These are phyloP conservation scores for Xylaria nigripes DNA, from an alignment of 495 filamentous ascomycete genomes.

Conservation along the genomic window DNA sequence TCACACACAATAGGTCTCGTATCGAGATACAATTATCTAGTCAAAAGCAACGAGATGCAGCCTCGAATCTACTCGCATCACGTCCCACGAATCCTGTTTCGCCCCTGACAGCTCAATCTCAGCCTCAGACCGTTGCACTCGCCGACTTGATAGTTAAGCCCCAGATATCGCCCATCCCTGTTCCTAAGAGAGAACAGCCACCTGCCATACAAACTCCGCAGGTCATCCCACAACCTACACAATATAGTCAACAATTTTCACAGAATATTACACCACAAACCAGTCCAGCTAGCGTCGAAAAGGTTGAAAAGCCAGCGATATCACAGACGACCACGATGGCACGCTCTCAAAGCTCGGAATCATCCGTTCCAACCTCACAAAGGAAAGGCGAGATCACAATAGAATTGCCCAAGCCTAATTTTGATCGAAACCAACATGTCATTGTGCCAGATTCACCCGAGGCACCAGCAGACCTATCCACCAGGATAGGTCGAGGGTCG, in stretches of 20 bases:
- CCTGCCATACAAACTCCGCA: slow-evolving; percentile 2
- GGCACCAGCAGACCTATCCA: slow-evolving; percentile 32
- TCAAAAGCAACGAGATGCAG: slow-evolving; percentile 18
- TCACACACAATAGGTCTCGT: slow-evolving; percentile 21
- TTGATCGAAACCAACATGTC: slow-evolving; percentile 35
- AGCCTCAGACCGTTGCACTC: slow-evolving; percentile 24
- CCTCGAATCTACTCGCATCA: slow-evolving; percentile 11
- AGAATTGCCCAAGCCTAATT: slow-evolving; percentile 28
- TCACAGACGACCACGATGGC: background rate
- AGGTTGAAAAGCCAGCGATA: slow-evolving; percentile 6
- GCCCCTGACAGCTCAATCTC: slow-evolving; percentile 12
- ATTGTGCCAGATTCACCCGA: slow-evolving; percentile 35
- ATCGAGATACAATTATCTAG: slow-evolving; percentile 26
- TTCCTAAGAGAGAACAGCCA: slow-evolving; percentile 7
- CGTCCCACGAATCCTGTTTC: slow-evolving; percentile 3
- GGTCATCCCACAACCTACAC: slow-evolving; percentile 9
- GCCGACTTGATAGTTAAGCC: slow-evolving; percentile 24
- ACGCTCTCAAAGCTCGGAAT: background rate
- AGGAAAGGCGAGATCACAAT: slow-evolving; percentile 25
- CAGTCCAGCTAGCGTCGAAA: background rate
- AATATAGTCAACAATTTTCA: background rate
- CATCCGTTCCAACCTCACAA: slow-evolving; percentile 5
- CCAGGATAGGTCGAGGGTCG: slow-evolving; percentile 35
- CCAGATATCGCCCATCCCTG: slow-evolving; percentile 7
- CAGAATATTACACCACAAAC: slow-evolving; percentile 3